phyloP scores from a whole-genome alignment of 164 flowering plant genomes.

The Houttuynia cordata region DNA sequence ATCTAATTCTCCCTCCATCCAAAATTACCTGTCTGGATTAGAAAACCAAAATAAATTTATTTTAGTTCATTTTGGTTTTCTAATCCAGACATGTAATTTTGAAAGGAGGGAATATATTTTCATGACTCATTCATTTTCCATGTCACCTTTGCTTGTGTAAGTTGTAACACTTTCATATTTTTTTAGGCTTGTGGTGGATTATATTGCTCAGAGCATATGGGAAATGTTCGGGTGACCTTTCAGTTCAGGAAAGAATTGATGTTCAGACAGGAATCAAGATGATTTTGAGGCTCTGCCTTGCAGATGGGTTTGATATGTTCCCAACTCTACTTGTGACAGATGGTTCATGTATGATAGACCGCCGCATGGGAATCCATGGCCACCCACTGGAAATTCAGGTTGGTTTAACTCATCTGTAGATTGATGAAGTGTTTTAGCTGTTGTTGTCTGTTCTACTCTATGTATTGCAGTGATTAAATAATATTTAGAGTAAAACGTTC shows the following conservation, averaged over 20 bases:
- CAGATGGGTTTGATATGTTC: constrained; percentile 87
- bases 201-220: constrained; percentile 75
- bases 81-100: too few species aligned
- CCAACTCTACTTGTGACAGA: constrained; percentile 77
- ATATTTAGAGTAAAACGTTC: too few species aligned
- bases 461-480: too few species aligned
- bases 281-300: constrained; percentile 71
- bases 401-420: not conserved
- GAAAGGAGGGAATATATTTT: too few species aligned
- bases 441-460: too few species aligned
- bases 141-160: too few species aligned
- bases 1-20: too few species aligned
- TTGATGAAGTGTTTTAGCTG: not conserved
- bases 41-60: too few species aligned
- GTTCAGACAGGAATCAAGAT: constrained; percentile 83
- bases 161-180: not conserved
- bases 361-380: constrained; percentile 87
- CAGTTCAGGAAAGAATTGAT: constrained; percentile 69
- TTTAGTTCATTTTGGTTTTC: too few species aligned
- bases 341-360: constrained; percentile 90
- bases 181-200: constrained; percentile 77
- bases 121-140: too few species aligned
- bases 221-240: constrained; percentile 60
- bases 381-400: constrained; percentile 89
- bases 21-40: too few species aligned